These are phyloP conservation scores for Corymbia maculata DNA, from an alignment of 345 rosid species.

Conservation along the genomic window DNA sequence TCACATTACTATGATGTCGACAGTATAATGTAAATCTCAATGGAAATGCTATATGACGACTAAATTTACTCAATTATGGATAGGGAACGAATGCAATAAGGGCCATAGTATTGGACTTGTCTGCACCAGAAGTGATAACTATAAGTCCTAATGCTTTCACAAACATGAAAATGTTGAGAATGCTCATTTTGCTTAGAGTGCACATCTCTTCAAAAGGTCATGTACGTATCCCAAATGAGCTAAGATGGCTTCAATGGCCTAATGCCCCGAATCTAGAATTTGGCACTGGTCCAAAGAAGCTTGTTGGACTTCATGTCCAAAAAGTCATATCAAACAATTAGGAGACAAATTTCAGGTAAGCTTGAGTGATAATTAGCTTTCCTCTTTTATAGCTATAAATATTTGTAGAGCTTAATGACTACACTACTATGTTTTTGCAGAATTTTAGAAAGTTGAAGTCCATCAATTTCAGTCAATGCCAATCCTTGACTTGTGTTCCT, in stretches of 20 bases:
- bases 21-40: neutral
- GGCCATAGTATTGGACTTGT: neutral
- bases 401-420: too few species aligned
- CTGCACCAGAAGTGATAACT: rapidly evolving
- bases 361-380: too few species aligned
- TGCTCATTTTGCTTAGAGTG: rapidly evolving
- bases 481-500: too few species aligned
- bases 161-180: neutral
- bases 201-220: neutral
- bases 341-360: neutral
- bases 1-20: neutral
- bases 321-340: neutral
- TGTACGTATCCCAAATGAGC: rapidly evolving
- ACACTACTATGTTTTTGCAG: too few species aligned
- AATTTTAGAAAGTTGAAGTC: too few species aligned
- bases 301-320: neutral
- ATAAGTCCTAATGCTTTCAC: neutral
- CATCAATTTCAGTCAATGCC: too few species aligned
- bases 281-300: neutral
- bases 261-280: neutral
- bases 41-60: rapidly evolving
- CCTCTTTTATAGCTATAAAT: neutral
- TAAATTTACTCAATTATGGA: neutral
- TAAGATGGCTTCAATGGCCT: neutral
- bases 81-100: neutral